Percentiles rank a stretch among this genome's conserved stretches.
Conservation (phyloP, 176 grass and related monocot species). For the Avena insularis region DNA sequence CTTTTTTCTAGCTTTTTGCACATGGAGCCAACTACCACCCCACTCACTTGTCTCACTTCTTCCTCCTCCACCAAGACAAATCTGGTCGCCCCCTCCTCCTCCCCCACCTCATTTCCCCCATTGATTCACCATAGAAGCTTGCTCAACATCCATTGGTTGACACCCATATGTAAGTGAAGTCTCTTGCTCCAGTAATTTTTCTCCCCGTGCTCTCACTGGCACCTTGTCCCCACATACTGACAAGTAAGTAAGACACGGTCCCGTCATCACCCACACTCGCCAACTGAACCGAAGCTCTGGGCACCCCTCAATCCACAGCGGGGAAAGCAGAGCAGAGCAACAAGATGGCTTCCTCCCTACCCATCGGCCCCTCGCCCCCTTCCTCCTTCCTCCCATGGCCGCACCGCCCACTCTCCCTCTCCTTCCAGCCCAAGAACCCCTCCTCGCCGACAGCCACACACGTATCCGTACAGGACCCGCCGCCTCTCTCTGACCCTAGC, state of each 20-base stretch:
- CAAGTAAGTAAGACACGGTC: background rate
- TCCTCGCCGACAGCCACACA: constrained; percentile 31
- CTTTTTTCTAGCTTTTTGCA: no score
- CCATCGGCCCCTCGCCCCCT: constrained; percentile 43
- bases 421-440: constrained; percentile 41
- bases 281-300: constrained; percentile 13
- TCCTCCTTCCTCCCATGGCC: constrained; percentile 52
- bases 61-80: no score
- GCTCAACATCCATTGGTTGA: no score
- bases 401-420: constrained; percentile 47
- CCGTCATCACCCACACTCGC: constrained; percentile 18
- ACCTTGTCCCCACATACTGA: constrained; percentile 16
- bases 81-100: no score
- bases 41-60: no score
- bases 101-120: no score
- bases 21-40: no score
- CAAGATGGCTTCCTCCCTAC: constrained; percentile 52
- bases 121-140: no score
- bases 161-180: no score
- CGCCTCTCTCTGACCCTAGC: constrained; percentile 32
- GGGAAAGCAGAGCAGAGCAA: constrained; percentile 7
- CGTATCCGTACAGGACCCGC: constrained; percentile 66
- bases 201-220: background rate
- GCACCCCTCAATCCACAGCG: constrained; percentile 40
- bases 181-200: no score